These are phyloP conservation scores for Phytophthora gonapodyides DNA, from an alignment of 352 stramenopile species.

Conservation along the genomic window DNA sequence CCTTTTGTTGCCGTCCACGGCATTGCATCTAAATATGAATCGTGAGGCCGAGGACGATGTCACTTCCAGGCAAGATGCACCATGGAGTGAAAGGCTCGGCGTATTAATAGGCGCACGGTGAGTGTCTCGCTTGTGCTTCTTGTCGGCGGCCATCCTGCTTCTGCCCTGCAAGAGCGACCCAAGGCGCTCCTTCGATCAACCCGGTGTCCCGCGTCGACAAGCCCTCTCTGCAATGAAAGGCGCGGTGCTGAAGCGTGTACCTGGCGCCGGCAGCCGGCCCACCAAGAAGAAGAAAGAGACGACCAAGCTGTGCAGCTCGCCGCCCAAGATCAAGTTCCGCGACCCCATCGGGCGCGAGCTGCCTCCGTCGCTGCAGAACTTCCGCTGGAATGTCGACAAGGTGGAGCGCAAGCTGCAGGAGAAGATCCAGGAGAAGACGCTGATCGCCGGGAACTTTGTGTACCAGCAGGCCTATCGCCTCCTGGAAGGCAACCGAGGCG, in stretches of 20 bases:
- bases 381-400: constrained; percentile 81
- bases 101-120: constrained; percentile 25
- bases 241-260: constrained; percentile 42
- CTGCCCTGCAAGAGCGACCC: constrained; percentile 18
- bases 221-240: constrained; percentile 42
- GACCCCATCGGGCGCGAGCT: constrained; percentile 65
- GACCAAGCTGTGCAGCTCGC: constrained; percentile 48
- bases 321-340: constrained; percentile 61
- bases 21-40: constrained; percentile 15
- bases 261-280: constrained; percentile 9
- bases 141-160: constrained; percentile 21
- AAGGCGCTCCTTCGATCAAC: background rate
- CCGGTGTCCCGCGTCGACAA: constrained; percentile 4
- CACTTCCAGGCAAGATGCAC: background rate
- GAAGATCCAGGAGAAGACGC: constrained; percentile 87
- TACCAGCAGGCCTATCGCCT: constrained; percentile 88
- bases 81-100: constrained; percentile 2
- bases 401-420: constrained; percentile 83
- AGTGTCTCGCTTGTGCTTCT: constrained; percentile 9
- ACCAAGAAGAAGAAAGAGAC: constrained; percentile 39
- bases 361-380: constrained; percentile 66
- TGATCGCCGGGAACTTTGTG: constrained; percentile 84
- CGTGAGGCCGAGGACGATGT: constrained; percentile 10
- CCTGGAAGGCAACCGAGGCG: constrained; percentile 68
- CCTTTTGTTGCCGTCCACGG: constrained; percentile 14